Evolutionary conservation across 2,329 filamentous ascomycete species (phyloP).

Genomic region (Xylaria sp.): DNA sequence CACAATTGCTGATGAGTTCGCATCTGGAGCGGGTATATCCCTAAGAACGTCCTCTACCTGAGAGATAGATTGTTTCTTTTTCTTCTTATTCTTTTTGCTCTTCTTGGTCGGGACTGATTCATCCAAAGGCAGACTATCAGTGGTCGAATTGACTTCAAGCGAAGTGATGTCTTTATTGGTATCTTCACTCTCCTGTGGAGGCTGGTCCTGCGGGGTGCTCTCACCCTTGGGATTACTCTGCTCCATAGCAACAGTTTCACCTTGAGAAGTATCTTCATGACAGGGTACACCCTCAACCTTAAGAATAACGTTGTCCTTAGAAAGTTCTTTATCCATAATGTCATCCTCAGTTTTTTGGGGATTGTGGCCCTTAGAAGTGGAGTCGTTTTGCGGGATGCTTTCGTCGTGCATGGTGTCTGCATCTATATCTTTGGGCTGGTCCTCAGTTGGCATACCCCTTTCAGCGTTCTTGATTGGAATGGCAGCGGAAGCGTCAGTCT

Average conservation of each 20-base stretch:
- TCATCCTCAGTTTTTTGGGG: background rate
- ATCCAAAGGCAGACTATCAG: slow-evolving; percentile 8
- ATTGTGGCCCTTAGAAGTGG: background rate
- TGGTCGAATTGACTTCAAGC: background rate
- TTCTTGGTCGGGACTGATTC: slow-evolving; percentile 19
- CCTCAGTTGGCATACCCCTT: background rate
- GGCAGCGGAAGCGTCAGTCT: background rate
- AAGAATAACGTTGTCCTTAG: background rate
- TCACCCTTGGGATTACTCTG: background rate
- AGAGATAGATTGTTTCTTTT: slow-evolving; percentile 31
- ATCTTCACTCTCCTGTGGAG: background rate
- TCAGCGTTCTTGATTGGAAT: background rate
- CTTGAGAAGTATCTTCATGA: background rate
- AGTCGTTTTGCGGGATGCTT: background rate
- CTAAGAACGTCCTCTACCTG: background rate
- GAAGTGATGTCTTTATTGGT: background rate
- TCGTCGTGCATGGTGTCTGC: background rate
- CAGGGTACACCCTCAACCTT: background rate
- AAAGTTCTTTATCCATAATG: background rate
- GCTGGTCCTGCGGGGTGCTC: background rate
- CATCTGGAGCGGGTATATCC: background rate
- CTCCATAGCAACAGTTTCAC: background rate
- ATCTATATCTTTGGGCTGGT: background rate
- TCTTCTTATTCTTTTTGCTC: slow-evolving; percentile 43
- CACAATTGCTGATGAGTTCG: background rate